Base-by-base conservation (phyloP, 805 yeast genomes). In the Clavispora carvajalis region DNA sequence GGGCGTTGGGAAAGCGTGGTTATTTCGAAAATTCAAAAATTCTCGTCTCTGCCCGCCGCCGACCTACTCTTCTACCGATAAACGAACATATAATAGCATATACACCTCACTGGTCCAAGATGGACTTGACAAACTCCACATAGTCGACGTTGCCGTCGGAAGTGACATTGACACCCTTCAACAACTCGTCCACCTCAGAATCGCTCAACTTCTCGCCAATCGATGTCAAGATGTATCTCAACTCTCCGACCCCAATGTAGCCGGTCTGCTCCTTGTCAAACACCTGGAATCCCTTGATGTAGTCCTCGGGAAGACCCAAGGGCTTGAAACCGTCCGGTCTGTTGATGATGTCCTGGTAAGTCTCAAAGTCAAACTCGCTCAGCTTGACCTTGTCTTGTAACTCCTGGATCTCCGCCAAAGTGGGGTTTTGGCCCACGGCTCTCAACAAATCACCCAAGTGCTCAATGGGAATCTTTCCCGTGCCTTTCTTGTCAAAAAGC, bases 341-440 rank as follows among this genome's bases (percentile, higher is more conserved):
- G 63, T 82, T 81, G 51, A 86, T 80, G 54, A 87, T 74, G 60
- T 77, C 76, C 44, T 81, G 79, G 64, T 85, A 88, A 12, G 87
- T 78, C 44, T 82, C 90, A 51, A 81, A 88, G 55, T 83, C 87
- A 50, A 87, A 70, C 47, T 75, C 82, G 40, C 57, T 57, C 44
- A 68, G 49, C 22, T 77, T 68, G 43, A 69, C 59, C 2, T 65
- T 54, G 36, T 55, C 52, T 54, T 69, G 73, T 47, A 69, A 67
- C 43, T 67, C 73, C n/a, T 69, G 49, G 47, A 89, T 85, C 66
- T 89, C 96, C 17, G 90, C 85, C 55, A 88, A 76, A 4, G 99
- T 90, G 48, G 99, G 99, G 71, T 93, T 93, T 71, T 91, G 98
- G 29, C 99, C 99, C 45, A 93, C 90, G 2, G 99, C 97, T 61